phyloP scores from a whole-genome alignment of 129 eudicot genomes.

The Artemisia argyi region DNA sequence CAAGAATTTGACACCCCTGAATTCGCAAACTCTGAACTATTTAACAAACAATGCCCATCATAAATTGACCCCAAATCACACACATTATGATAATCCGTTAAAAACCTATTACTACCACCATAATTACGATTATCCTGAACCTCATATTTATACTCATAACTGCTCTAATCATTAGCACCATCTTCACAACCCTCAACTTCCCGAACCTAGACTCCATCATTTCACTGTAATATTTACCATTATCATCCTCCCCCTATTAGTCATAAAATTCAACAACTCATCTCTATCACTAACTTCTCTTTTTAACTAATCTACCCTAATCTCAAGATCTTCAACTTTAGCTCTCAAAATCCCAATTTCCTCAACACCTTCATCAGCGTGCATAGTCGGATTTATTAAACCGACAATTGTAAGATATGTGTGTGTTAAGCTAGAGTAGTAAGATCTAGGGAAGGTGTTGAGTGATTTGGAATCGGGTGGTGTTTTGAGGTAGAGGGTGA shows the following conservation, averaged over 20 bases:
- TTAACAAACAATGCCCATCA: constrained; percentile 46
- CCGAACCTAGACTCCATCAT: constrained; percentile 45
- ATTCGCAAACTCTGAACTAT: constrained; percentile 44
- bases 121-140: constrained; percentile 21
- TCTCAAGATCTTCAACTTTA: constrained; percentile 58
- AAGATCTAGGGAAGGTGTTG: too few relatives aligned
- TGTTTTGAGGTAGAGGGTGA: too few relatives aligned
- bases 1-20: constrained; percentile 65
- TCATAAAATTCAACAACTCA: constrained; percentile 76
- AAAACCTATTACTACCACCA: constrained; percentile 28
- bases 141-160: background rate
- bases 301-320: constrained; percentile 61
- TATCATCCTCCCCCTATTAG: constrained; percentile 42
- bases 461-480: too few relatives aligned
- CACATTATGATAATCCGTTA: constrained; percentile 50
- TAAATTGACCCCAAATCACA: constrained; percentile 49
- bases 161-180: constrained; percentile 11
- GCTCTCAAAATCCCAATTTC: constrained; percentile 69
- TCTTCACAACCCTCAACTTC: constrained; percentile 47
- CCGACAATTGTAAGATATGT: too few relatives aligned
- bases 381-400: too few relatives aligned
- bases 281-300: constrained; percentile 66
- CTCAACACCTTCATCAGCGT: constrained; percentile 62
- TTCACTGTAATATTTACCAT: constrained; percentile 40
- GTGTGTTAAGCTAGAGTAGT: too few relatives aligned